Conservation (phyloP, 179 eudicot species). For the Gypsophila paniculata region DNA sequence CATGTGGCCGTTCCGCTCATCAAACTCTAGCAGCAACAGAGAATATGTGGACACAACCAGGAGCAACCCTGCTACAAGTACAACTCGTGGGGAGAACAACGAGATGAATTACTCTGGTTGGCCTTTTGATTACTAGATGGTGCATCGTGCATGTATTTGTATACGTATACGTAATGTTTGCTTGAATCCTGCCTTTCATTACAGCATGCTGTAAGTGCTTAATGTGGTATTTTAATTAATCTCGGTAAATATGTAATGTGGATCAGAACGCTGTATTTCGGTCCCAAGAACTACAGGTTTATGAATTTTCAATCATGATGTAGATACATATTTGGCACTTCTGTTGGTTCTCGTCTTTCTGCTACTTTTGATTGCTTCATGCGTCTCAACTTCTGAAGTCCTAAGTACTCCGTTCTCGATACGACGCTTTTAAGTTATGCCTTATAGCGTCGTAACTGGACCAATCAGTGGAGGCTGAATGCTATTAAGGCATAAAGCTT, state of each 20-base stretch:
- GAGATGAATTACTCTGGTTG: slow-evolving; percentile 45
- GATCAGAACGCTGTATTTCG: slow-evolving; percentile 15
- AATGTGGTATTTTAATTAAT: slow-evolving; percentile 22
- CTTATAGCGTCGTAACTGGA: slow-evolving; percentile 11
- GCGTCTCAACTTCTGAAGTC: neutral
- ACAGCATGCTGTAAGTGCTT: slow-evolving; percentile 9
- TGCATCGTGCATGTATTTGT: neutral
- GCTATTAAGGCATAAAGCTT: neutral
- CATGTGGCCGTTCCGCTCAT: slow-evolving; percentile 74
- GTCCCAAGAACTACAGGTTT: slow-evolving; percentile 23
- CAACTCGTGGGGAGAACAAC: slow-evolving; percentile 26
- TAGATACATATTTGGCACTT: slow-evolving; percentile 14
- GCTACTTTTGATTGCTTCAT: neutral
- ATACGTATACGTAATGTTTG: slow-evolving; percentile 1
- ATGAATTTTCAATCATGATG: slow-evolving; percentile 16
- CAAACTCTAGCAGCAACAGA: slow-evolving; percentile 27
- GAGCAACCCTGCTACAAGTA: slow-evolving; percentile 24
- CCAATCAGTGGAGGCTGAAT: neutral
- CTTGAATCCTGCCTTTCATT: slow-evolving; percentile 17
- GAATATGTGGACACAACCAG: slow-evolving; percentile 28
- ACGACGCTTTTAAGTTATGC: too few species aligned
- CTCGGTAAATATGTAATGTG: slow-evolving; percentile 31
- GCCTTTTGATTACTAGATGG: slow-evolving; percentile 56
- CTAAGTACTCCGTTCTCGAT: neutral
- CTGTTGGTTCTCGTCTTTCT: slow-evolving; percentile 14